Evolutionary conservation across 2,329 filamentous ascomycete genomes (phyloP).

Genomic region (Beauveria sp.): DNA sequence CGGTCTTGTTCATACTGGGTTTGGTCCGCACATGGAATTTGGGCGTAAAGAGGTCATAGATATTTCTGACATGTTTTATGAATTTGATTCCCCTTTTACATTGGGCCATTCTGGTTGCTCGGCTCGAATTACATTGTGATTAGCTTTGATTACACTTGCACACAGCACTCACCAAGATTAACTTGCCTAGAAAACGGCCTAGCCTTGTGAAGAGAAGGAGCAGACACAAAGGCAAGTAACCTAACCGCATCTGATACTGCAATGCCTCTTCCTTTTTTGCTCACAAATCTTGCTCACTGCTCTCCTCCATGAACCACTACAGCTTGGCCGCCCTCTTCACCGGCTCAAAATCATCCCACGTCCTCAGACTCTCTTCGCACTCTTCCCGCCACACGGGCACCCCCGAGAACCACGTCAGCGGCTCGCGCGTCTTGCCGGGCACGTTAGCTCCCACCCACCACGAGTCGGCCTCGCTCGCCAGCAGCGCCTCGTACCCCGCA

Average conservation of each 20-base stretch:
- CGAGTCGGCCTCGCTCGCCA: slow-evolving; percentile 7
- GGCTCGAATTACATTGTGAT: neutral
- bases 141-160: too few relatives aligned
- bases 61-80: slow-evolving; percentile 11
- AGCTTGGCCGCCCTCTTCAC: neutral
- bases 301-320: neutral
- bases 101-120: slow-evolving; percentile 10
- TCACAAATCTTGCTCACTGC: too few relatives aligned
- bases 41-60: slow-evolving; percentile 11
- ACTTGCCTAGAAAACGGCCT: too few relatives aligned
- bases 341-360: slow-evolving; percentile 5
- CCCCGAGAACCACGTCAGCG: slow-evolving; percentile 12
- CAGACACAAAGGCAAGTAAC: too few relatives aligned
- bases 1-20: slow-evolving; percentile 1
- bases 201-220: too few relatives aligned
- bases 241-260: too few relatives aligned
- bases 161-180: too few relatives aligned
- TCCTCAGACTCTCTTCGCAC: neutral
- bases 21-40: slow-evolving; percentile 9
- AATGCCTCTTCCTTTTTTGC: too few relatives aligned
- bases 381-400: neutral
- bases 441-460: slow-evolving; percentile 15
- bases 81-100: slow-evolving; percentile 12
- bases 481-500: neutral
- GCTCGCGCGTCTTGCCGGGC: slow-evolving; percentile 13